Evolutionary conservation across 306 rosid species (phyloP).

Genomic region (Rosa chinensis): DNA sequence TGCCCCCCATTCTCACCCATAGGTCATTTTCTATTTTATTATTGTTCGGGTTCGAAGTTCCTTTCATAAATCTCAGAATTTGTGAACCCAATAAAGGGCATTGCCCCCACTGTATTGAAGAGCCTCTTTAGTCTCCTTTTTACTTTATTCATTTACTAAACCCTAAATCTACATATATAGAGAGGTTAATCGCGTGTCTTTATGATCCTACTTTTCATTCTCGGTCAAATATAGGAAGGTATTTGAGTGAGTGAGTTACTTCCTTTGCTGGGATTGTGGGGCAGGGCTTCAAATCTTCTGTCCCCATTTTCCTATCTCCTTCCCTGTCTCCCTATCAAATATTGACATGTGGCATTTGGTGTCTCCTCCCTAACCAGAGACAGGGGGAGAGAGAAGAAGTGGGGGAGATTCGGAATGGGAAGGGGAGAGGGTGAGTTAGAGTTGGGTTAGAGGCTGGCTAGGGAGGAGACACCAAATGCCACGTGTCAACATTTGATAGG

Average conservation of each 20-base stretch:
- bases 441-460: no score
- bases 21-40: conserved; percentile 10
- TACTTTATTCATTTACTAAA: neutral
- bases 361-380: no score
- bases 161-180: neutral
- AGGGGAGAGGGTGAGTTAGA: no score
- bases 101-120: neutral
- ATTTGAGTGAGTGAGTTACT: neutral
- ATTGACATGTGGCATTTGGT: no score
- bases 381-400: no score
- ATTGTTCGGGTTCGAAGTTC: neutral
- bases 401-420: no score
- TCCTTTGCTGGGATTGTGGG: neutral
- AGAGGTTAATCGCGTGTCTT: neutral
- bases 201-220: neutral
- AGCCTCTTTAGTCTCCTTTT: neutral
- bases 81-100: conserved; percentile 23
- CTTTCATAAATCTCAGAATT: conserved; percentile 5
- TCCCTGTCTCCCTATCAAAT: no score
- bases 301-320: no score
- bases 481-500: no score
- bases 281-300: no score
- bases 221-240: conserved; percentile 4
- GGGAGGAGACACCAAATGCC: no score
- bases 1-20: conserved; percentile 8